These are phyloP conservation scores for Aspergillus asperescens DNA, from an alignment of 495 filamentous ascomycete species.

Conservation along the genomic window DNA sequence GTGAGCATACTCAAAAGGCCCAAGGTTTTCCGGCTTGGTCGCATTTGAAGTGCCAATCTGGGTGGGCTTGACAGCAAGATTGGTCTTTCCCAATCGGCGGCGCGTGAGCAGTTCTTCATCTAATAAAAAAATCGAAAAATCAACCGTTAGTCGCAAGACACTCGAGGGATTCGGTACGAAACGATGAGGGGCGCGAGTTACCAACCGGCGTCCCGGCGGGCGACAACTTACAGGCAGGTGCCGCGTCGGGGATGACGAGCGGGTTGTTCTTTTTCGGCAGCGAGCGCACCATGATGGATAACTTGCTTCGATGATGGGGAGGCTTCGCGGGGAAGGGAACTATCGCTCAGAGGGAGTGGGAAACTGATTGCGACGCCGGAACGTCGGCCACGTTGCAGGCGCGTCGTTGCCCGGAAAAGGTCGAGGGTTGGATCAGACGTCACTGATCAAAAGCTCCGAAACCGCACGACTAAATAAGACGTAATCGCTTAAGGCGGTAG, in stretches of 20 bases:
- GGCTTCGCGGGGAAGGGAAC: constrained; percentile 2
- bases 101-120: constrained; percentile 78
- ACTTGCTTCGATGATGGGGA: background rate
- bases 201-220: constrained; percentile 16
- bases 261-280: constrained; percentile 73
- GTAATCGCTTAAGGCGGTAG: constrained; percentile 2
- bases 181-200: constrained; percentile 9
- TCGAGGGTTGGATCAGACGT: constrained; percentile 17
- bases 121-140: constrained; percentile 28
- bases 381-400: constrained; percentile 47
- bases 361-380: constrained; percentile 30
- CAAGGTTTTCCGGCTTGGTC: constrained; percentile 64
- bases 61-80: constrained; percentile 73
- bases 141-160: constrained; percentile 26
- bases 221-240: constrained; percentile 54
- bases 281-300: constrained; percentile 53
- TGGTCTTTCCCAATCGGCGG: constrained; percentile 86
- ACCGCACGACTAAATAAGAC: constrained; percentile 9
- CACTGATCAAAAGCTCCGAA: constrained; percentile 18
- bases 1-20: constrained; percentile 92
- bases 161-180: background rate
- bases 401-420: constrained; percentile 27
- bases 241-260: constrained; percentile 65
- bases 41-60: constrained; percentile 60
- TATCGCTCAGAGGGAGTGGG: constrained; percentile 9